A percentile compares a stretch with the other conserved stretches of the same genome.
These are phyloP conservation scores for Kernera saxatilis DNA, from an alignment of 345 rosid species.

Conservation along the genomic window DNA sequence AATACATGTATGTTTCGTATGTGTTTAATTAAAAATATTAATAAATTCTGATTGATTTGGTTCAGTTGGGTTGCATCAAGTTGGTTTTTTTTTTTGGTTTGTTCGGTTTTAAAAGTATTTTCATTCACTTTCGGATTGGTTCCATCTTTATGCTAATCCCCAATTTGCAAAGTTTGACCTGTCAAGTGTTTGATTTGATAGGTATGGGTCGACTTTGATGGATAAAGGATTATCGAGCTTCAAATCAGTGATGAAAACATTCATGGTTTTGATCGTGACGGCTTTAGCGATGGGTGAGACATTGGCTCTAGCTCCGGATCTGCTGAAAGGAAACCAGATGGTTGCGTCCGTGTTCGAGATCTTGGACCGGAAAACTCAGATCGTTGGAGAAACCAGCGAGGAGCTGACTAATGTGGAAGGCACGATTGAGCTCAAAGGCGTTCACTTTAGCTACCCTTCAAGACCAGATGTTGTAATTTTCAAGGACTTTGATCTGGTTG, in stretches of 20 bases:
- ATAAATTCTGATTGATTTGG: not conserved
- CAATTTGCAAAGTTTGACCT: not conserved
- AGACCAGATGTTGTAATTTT: constrained; percentile 80
- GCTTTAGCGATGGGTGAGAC: constrained; percentile 98
- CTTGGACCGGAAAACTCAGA: constrained; percentile 64
- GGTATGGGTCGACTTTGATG: constrained; percentile 96
- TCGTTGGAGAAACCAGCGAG: constrained; percentile 60
- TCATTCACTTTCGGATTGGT: too few relatives aligned
- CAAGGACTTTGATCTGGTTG: constrained; percentile 61
- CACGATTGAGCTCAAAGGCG: constrained; percentile 58
- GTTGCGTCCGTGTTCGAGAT: constrained; percentile 81
- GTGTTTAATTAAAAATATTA: not conserved
- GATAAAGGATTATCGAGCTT: constrained; percentile 71
- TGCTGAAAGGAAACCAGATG: constrained; percentile 95
- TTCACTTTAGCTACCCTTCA: constrained; percentile 79
- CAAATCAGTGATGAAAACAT: constrained; percentile 84
- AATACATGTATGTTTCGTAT: not conserved
- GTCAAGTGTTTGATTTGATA: constrained; percentile 19
- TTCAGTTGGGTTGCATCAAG: not conserved
- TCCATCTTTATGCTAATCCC: not conserved
- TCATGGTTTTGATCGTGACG: constrained; percentile 91
- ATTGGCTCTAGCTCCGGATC: constrained; percentile 82
- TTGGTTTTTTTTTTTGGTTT: not conserved
- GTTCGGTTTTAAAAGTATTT: not conserved
- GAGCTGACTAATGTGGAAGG: constrained; percentile 62